A percentile compares a stretch with the other conserved stretches of the same genome.
Conservation (phyloP, 768 basidiomycete genomes). For the Tylopilus sp. region DNA sequence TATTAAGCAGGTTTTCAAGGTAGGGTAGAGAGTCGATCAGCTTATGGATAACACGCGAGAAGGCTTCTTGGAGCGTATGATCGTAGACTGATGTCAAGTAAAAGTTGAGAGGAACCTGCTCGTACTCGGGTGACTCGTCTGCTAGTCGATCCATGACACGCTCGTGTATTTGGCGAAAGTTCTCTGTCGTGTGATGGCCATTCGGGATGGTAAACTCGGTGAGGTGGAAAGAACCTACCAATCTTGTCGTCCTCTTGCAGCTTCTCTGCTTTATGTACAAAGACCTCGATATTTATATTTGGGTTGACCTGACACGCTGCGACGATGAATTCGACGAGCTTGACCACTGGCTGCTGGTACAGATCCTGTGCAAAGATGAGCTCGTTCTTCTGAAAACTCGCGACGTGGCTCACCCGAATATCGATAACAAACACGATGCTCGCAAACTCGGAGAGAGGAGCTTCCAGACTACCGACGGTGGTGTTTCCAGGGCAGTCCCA, state of each 20-base stretch:
- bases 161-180: constrained; percentile 87
- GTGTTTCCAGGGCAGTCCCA: constrained; percentile 94
- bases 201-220: background rate
- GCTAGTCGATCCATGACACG: constrained; percentile 78
- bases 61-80: constrained; percentile 87
- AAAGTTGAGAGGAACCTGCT: constrained; percentile 78
- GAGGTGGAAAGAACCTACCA: constrained; percentile 43
- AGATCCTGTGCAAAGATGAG: constrained; percentile 52
- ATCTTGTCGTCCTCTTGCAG: constrained; percentile 89
- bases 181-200: constrained; percentile 50
- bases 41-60: constrained; percentile 86
- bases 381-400: background rate
- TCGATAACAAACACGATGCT: constrained; percentile 93
- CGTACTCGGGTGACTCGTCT: constrained; percentile 73
- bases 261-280: constrained; percentile 94
- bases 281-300: constrained; percentile 79
- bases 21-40: constrained; percentile 81
- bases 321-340: constrained; percentile 77
- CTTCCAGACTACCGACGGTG: constrained; percentile 73
- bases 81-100: constrained; percentile 93
- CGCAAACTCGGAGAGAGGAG: constrained; percentile 73
- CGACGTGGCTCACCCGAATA: constrained; percentile 67
- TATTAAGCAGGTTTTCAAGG: constrained; percentile 83
- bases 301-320: constrained; percentile 75
- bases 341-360: constrained; percentile 79